Evolutionary conservation across 2,329 filamentous ascomycete species (phyloP), one percentile per base, ranked within the genome.

Genomic region (Podosphaera fusca): DNA sequence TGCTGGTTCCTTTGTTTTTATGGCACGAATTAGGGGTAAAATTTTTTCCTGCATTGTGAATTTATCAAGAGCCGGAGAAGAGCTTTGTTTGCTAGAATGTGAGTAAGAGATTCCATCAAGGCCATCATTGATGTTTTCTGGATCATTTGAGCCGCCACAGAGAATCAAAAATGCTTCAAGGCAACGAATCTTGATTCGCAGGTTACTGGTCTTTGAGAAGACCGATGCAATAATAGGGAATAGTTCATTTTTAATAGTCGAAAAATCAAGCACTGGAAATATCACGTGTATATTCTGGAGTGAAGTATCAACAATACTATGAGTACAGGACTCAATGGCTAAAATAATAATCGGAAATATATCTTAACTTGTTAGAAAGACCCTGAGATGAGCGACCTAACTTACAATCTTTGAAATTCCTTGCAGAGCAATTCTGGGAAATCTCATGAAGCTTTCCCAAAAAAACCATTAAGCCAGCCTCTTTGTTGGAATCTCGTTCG

Each of bases 21-120:
- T 96, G 1, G 76, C 88, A 65, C 86, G 88, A 59, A 98, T 75
- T 3, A 96, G 72, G 0, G 92, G 92, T 0, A 96, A 79, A 38
- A 98, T 85, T 72, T 95, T 96, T 67, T 98, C 92, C 68, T 98
- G 92, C 72, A 98, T 90, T 0, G 92, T 96, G 66, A 92, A 96
- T 69, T 96, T 96, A 72, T 98, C 92, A 34, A 98, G 73, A 2
- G 90, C 89, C 1, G 81, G 87, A 0, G 84, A 84, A 0, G 79
- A 84, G 2, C 77, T 78, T 58, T 78, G 76, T 64, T 77, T 79
- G 55, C 65, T 66, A 58, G 61, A 64, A 35, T 77, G 73, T 56
- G 73, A 67, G 61, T 77, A 69, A 47, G 71, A 65, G 66, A 89
- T 73, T 0, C 87, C 88, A 61, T 87, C 83, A 2, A 95, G 74